Conservation (phyloP, 78 protist species). For the Guillardia theta region DNA sequence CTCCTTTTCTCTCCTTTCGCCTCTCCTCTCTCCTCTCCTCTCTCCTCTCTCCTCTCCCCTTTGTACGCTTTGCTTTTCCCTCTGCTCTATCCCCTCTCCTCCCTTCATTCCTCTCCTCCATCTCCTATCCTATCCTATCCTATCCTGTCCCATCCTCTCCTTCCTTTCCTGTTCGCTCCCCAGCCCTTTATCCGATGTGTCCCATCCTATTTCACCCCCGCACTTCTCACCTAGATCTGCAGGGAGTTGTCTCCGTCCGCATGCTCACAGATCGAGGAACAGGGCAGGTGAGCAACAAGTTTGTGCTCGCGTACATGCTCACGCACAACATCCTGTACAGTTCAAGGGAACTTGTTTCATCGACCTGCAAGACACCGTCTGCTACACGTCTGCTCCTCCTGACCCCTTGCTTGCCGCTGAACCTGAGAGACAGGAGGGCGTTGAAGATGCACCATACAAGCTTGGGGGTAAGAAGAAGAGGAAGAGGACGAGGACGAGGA, state of each 20-base stretch:
- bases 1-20: background rate
- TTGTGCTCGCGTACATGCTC: no score
- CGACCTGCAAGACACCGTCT: background rate
- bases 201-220: no score
- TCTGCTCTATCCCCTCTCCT: background rate
- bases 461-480: no score
- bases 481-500: no score
- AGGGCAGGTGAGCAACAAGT: no score
- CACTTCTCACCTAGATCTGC: no score
- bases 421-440: background rate
- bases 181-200: no score
- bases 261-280: slow-evolving; percentile 9
- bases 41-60: background rate
- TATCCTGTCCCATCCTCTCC: no score
- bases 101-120: background rate
- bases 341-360: slow-evolving; percentile 6
- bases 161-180: no score
- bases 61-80: background rate
- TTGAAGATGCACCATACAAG: no score
- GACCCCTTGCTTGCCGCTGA: background rate
- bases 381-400: background rate
- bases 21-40: background rate
- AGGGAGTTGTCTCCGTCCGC: background rate
- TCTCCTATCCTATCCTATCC: no score
- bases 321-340: no score